These are phyloP conservation scores for Medicago truncatula DNA, from an alignment of 306 rosid species.

Conservation along the genomic window MtrunA17r5.0-ANR NC_053049.1:26473001-26473500, in stretches of 20 bases:
- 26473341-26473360: background rate
- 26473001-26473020: background rate
- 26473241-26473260: background rate
- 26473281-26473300: background rate
- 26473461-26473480: too few species aligned
- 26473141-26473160: background rate
- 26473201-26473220: background rate
- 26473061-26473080: background rate
- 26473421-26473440: too few species aligned
- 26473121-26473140: too few species aligned
- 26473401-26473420: too few species aligned
- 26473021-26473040: background rate
- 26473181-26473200: too few species aligned
- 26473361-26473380: background rate
- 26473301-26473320: background rate
- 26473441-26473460: too few species aligned
- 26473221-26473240: background rate
- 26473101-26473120: background rate
- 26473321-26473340: background rate
- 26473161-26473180: background rate
- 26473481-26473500: too few species aligned
- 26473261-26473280: background rate
- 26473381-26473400: background rate
- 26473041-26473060: background rate
- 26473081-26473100: background rate